Base-by-base conservation (phyloP, 495 filamentous ascomycete species). In the Talaromyces trachyspermus region DNA sequence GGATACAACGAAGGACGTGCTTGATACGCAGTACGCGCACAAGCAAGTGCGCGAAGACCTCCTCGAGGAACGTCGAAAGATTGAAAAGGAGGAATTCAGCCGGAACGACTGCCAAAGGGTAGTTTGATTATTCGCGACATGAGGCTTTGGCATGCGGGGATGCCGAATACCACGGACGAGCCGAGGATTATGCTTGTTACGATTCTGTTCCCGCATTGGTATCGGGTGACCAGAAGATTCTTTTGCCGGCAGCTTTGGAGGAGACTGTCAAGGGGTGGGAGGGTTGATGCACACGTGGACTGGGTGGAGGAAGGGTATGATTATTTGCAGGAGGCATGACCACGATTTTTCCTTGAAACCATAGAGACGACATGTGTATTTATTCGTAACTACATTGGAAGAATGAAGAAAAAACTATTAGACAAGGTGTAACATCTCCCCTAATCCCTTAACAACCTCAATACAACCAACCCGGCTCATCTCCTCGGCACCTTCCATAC, bases 61-160 rank as follows among this genome's bases (percentile, higher is more conserved):
- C 0, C 39, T 68, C 1, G 60, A 70, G 26, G 53, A 56, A 36
- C 42, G 65, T 11, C 44, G 63, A 10, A 54, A 49, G 18, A 41
- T 61, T 17, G 47, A 54, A 25, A 62, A 60, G 8, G 59, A 56
- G 5, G 51, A 35, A 35, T 66, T 39, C 66, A 71, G 52, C 68
- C 68, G 7, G 11, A 35, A 35, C 38, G 36, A 23, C 52, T 69
- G 38, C 58, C 61, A 14, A 65, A 65, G 49, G 69, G 68, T 0
- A 54, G 58, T 14, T 51, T 73, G 26, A 58, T 69, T 35, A 56
- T 70, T 36, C 52, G 69, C 18, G 69, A 72, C 51, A 48, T 72
- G 37, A 48, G 65, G 32, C 56, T 68, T 33, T 72, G 67, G 69
- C 67, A 69, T 59, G 67, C 65, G 1, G 67, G 69, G 5, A 69